Base-by-base conservation (phyloP, 257 asterid species). In the Fraxinus excelsior region DNA sequence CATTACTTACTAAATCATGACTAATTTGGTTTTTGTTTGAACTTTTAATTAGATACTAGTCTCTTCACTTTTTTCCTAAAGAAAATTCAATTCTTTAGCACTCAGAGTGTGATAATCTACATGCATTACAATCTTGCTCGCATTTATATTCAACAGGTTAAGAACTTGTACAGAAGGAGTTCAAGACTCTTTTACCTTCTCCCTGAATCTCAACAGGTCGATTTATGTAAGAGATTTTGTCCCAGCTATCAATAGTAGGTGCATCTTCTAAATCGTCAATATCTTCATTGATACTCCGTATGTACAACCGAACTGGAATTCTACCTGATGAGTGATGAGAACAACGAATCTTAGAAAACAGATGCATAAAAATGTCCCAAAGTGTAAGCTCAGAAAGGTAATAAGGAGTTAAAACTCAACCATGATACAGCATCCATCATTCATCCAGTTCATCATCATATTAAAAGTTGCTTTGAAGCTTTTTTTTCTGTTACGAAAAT, bases 261-360 rank as follows among this genome's bases (percentile, higher is more conserved):
- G 76, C 83, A 75, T 88, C 94, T 81, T 90, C 95, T 70, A 93
- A 64, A 68, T 87, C 95, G 18, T 90, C 92, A 65, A 91, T 77
- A 87, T 92, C 93, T 80, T 84, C 91, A 56, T 74, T 77, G 49
- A 81, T 60, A 80, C 74, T 86, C 82, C 96, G 87, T 70, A 96
- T 74, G 79, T 93, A 96, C 82, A 96, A 78, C 73, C 99, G 96
- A 79, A 96, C 89, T 34, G 98, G 99, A 79, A 92, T 78, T 87
- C 91, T 90, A 84, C 93, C 98, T 94, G 94, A 74, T 85, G 76
- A 80, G 66, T 92, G 94, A 74, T 85, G 75, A 80, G 70, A 81
- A 70, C 76, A 75, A 76, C 32, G 76, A 80, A 29, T 58, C 80
- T 71, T 56, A 76, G 32, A 72, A 77, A 25, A 53, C 60, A 77